Base-by-base conservation (phyloP, 2,329 filamentous ascomycete genomes). In the Chaetomium sp. region DNA sequence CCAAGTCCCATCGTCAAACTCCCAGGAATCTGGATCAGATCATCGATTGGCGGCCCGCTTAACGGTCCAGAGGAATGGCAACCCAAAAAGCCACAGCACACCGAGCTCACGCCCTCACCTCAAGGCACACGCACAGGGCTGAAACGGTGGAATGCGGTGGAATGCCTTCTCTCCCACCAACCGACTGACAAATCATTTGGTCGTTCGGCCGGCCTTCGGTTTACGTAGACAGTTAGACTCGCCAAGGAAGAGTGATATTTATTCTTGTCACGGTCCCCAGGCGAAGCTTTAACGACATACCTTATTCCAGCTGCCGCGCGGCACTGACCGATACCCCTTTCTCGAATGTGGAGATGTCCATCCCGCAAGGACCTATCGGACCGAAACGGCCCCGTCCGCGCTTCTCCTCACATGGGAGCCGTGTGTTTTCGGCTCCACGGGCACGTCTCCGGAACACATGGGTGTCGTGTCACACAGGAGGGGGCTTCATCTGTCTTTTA, bases 391-490 rank as follows among this genome's bases (percentile, higher is more conserved):
- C 51, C 51, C 59, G 57, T 55, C 49, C 55, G 33, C 31, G 49
- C 33, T 51, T 13, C 33, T 35, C 53, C 35, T 25, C 29, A 16
- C 23, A 42, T 5, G 53, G 47, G 51, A 62, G 58, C 51, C 58
- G 54, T 38, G 60, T 51, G 47, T 19, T 27, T 56, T 51, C 66
- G 66, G 63, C 56, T 64, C 33, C 4, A 51, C 63, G 57, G 65
- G 57, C 16, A 51, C 38, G 21, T 47, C 31, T 59, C 50, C 63
- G 54, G 54, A 10, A 12, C 13, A 38, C 35, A 38, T 19, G 35
- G 35, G 35, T 19, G 35, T 16, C 35, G 38, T n/a, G 38, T n/a
- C 38, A 16, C 38, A 38, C 35, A 19, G 16, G 38, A 35, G 33
- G 9, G 10, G 38, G 38, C 38, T 42, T n/a, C 16, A 42, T 42